phyloP scores from a whole-genome alignment of 106 monocot genomes.

The Ottelia alismoides region DNA sequence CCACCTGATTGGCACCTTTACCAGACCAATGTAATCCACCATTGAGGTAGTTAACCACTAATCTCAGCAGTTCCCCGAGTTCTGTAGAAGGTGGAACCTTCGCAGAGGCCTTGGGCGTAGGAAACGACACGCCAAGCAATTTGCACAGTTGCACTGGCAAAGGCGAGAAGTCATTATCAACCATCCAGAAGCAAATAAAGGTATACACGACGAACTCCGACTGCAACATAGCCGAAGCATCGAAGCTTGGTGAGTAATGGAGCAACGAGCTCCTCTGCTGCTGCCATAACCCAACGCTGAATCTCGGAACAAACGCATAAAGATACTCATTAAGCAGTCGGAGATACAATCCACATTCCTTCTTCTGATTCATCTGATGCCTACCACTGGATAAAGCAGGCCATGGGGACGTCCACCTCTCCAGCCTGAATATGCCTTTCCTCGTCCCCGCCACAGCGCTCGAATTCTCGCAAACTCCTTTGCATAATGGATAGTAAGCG shows the following conservation, averaged over 20 bases:
- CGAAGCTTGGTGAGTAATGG: conserved; percentile 40
- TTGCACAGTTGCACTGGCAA: conserved; percentile 27
- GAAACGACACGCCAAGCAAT: conserved; percentile 37
- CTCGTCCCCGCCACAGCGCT: not conserved
- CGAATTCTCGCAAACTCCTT: conserved; percentile 24
- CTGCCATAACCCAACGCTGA: conserved; percentile 7
- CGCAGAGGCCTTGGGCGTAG: conserved; percentile 16
- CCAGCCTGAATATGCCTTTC: conserved; percentile 31
- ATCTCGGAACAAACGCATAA: conserved; percentile 44
- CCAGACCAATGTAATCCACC: conserved; percentile 7
- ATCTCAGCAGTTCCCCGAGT: conserved; percentile 47
- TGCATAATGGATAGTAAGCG: conserved; percentile 73
- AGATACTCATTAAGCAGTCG: conserved; percentile 64
- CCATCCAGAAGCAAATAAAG: conserved; percentile 80
- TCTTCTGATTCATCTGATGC: conserved; percentile 27
- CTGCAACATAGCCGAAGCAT: conserved; percentile 25
- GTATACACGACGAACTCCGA: conserved; percentile 78
- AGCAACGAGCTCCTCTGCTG: conserved; percentile 70
- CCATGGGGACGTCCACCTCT: conserved; percentile 60
- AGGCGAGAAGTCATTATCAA: conserved; percentile 88
- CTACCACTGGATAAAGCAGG: conserved; percentile 20
- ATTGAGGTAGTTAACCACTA: conserved; percentile 67
- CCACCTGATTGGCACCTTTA: conserved; percentile 9
- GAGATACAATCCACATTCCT: conserved; percentile 45
- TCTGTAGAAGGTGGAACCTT: conserved; percentile 63